These are phyloP conservation scores for Torrubiellomyces zombiae DNA, from an alignment of 2,329 filamentous ascomycete genomes.

Conservation along the genomic window DNA sequence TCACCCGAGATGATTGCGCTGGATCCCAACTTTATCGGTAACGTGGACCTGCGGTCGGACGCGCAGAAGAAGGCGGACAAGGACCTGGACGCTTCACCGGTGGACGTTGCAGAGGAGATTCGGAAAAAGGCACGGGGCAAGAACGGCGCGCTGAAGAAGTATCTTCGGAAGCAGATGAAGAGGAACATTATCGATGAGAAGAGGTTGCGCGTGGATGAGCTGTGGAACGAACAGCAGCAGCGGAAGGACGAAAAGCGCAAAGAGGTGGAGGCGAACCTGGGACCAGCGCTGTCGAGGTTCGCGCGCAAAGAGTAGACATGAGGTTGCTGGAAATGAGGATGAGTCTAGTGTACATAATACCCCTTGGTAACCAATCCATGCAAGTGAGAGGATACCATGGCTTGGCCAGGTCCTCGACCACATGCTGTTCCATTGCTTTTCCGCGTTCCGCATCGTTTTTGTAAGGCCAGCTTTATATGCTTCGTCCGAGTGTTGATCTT, in stretches of 20 bases:
- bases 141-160: slow-evolving; percentile 77
- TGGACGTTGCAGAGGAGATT: slow-evolving; percentile 41
- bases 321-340: neutral
- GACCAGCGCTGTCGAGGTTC: slow-evolving; percentile 76
- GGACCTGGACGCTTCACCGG: slow-evolving; percentile 56
- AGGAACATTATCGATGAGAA: slow-evolving; percentile 96
- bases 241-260: slow-evolving; percentile 44
- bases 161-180: slow-evolving; percentile 77
- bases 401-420: no score
- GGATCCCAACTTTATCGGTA: slow-evolving; percentile 82
- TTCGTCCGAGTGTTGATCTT: no score
- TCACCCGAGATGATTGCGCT: slow-evolving; percentile 92
- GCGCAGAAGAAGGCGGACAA: slow-evolving; percentile 61
- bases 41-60: slow-evolving; percentile 65
- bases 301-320: slow-evolving; percentile 44
- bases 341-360: slow-evolving; percentile 10
- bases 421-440: no score
- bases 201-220: slow-evolving; percentile 68
- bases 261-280: slow-evolving; percentile 56
- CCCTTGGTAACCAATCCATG: slow-evolving; percentile 1
- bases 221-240: slow-evolving; percentile 57
- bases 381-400: no score
- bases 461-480: no score
- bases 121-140: slow-evolving; percentile 72
- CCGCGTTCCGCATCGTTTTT: no score